A percentile compares a stretch with the other conserved stretches of the same genome.
phyloP scores from a whole-genome alignment of 2,329 filamentous ascomycete species.

The Pseudofabraea citricarpa region DNA sequence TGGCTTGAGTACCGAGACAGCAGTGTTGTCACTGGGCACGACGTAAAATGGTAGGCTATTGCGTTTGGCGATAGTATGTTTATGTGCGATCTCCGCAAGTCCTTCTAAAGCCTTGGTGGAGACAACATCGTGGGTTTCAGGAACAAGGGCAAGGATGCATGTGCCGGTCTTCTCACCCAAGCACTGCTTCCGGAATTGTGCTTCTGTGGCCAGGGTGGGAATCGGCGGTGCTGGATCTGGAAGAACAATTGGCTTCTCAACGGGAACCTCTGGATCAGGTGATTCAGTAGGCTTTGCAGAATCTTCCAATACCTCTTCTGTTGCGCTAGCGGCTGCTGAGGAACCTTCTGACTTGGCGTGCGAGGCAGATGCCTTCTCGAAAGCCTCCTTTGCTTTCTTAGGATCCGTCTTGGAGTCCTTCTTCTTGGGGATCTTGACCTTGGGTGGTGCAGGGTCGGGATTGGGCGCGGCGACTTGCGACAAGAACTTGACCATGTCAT shows the following conservation, averaged over 20 bases:
- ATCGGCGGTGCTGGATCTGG: constrained; percentile 59
- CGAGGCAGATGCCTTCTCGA: constrained; percentile 44
- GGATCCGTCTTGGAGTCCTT: constrained; percentile 31
- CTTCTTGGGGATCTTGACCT: constrained; percentile 38
- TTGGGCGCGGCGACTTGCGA: constrained; percentile 76
- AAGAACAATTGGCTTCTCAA: constrained; percentile 37
- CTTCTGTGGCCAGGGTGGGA: constrained; percentile 55
- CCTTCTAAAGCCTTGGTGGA: constrained; percentile 52
- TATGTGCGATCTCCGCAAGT: constrained; percentile 70
- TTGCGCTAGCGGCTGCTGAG: constrained; percentile 40
- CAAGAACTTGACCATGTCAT: constrained; percentile 75
- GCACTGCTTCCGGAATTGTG: constrained; percentile 66
- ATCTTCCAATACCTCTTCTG: constrained; percentile 43
- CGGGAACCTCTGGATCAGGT: constrained; percentile 27
- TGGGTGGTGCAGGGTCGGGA: constrained; percentile 59
- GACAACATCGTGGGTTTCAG: constrained; percentile 33
- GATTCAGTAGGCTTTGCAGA: constrained; percentile 43
- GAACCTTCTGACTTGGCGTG: constrained; percentile 44
- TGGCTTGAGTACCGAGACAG: constrained; percentile 48
- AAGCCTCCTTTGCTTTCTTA: constrained; percentile 36
- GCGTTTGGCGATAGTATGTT: constrained; percentile 61
- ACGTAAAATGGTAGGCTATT: constrained; percentile 81
- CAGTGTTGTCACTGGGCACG: constrained; percentile 59
- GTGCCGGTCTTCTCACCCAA: constrained; percentile 72
- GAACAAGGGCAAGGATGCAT: constrained; percentile 74